Evolutionary conservation across 2,329 filamentous ascomycete genomes (phyloP), one percentile per base, ranked within the genome.

Genomic region (Penicillium sp.): DNA sequence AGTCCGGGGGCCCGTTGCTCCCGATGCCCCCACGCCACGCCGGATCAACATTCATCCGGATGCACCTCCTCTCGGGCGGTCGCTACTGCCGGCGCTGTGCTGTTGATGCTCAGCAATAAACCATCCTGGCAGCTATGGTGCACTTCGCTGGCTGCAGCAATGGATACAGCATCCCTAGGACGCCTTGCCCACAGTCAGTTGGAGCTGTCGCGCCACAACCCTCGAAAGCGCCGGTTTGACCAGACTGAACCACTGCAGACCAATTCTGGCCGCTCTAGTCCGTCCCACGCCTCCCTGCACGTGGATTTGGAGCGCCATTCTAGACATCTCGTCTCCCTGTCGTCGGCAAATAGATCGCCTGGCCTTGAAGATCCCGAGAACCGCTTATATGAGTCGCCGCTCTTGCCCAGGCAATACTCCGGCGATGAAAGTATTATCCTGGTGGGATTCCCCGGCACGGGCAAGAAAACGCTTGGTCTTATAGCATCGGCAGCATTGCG

Each of bases 391-490:
- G 54, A 46, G 47, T 46, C 47, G 21, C 54, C 54, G 35, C 28
- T 52, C 6, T 33, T 46, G 48, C 26, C 54, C 3, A 49, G 54
- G 20, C 28, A 50, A 28, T 46, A 56, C 24, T 24, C 20, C 12
- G 40, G 47, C 18, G 54, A 56, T 35, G 54, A 56, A 40, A 56
- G 54, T 1, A 84, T 92, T 55, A 81, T 91, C 6, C 77, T 92
- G 18, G 81, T 89, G 21, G 89, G 89, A 2, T 84, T 90, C 56
- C 83, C 87, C 14, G 89, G 88, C 11, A 84, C 86, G 5, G 89
- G 89, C 16, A 91, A 91, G 70, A 88, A 87, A 1, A 90, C 87
- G 1, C 75, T 92, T 11, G 89, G 86, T 14, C 82, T 92, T 48
- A 90, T 92, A 60, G 86, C 88, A 5, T 88, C 88, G 0, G 85